These are phyloP conservation scores for Podila epigama DNA, from an alignment of 192 early-diverging fungal species.

Conservation along the genomic window DNA sequence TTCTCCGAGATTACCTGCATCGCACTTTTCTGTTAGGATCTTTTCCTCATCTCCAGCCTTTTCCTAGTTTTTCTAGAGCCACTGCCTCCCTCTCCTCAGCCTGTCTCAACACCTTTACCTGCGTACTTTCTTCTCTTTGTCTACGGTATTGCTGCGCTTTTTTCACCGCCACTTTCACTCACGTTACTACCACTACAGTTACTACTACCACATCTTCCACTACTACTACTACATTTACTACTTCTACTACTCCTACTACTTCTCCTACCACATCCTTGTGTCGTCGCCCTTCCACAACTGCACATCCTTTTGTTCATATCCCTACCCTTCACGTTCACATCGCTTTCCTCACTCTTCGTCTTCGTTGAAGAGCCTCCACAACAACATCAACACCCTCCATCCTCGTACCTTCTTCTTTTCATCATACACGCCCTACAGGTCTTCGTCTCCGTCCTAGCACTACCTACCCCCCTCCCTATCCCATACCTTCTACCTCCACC, in stretches of 20 bases:
- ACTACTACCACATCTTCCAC: too few relatives aligned
- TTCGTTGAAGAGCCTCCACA: background rate
- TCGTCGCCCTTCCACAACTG: background rate
- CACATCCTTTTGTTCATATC: background rate
- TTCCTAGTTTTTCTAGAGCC: background rate
- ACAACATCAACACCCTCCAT: background rate
- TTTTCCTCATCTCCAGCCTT: background rate
- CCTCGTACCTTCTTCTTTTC: background rate
- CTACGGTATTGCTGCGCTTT: too few relatives aligned
- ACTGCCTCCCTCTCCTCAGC: too few relatives aligned
- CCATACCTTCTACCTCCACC: conserved; percentile 30
- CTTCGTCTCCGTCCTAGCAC: conserved; percentile 1
- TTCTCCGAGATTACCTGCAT: background rate
- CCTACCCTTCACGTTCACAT: background rate
- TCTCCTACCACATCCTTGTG: background rate
- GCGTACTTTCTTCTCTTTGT: too few relatives aligned
- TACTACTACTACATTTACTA: background rate
- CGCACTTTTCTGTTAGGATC: conserved; percentile 1
- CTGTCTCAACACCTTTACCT: too few relatives aligned
- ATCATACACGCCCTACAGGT: conserved; percentile 15
- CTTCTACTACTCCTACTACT: background rate
- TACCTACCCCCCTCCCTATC: background rate
- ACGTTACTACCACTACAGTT: too few relatives aligned
- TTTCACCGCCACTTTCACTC: too few relatives aligned
- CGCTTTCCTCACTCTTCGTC: background rate